Base-by-base conservation (phyloP, 306 rosid species). In the Rosa lucieae region DNA sequence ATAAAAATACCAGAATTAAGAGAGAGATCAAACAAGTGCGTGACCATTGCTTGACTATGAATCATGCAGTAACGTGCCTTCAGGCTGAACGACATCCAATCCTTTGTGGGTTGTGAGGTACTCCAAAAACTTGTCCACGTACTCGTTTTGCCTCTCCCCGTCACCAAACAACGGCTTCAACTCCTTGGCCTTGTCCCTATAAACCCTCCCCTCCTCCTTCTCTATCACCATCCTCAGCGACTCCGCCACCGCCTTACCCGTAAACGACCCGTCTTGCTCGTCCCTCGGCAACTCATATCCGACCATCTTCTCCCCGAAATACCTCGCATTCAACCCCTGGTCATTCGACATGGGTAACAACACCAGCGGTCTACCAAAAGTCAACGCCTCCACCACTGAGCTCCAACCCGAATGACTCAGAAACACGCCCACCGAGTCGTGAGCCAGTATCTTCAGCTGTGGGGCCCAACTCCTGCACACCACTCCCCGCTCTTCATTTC, bases 351-450 rank as follows among this genome's bases (percentile, higher is more conserved):
- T 76, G 6, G 84, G 53, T 21, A 87, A 15, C 67, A 87, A 20
- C 43, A 87, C 48, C 3, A 87, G 76, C 0, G 84, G 63, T 48
- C 62, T 76, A 29, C 67, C 87, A n/a, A 56, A 75, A 14, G 67
- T 81, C 26, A 84, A 8, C 0, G 74, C 84, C 76, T 87, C 90
- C 70, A 84, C 76, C 15, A 76, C 86, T 0, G 86, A 82, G 47
- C 85, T 79, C 91, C 90, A 89, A 14, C 93, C 93, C 0, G 83
- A 80, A 51, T 89, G 93, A 55, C 81, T 79, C 82, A 89, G 37
- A 53, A 81, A 87, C 17, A 81, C 89, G 0, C 93, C 89, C 0
- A 89, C 70, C 0, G 87, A 78, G 1, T 53, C 49, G 20, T 89
- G 88, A 0, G 77, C 84, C 49, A 89, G 7, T 2, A 89, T 85